These are phyloP conservation scores for Larix kaempferi DNA, from an alignment of 75 land plant species.

Conservation along the genomic window DNA sequence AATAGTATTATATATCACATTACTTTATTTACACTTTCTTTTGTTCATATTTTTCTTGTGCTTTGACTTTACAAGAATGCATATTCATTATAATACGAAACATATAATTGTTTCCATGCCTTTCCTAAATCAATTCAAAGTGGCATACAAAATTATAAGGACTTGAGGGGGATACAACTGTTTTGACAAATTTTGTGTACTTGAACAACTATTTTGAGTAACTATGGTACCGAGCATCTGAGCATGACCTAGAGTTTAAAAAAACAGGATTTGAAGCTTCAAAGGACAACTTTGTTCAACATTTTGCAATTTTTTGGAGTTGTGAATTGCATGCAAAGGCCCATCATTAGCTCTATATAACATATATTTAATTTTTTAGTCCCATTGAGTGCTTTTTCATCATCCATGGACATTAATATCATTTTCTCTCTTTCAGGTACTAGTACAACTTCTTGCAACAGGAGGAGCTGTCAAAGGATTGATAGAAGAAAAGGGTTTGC, in stretches of 20 bases:
- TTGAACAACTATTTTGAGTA: background rate
- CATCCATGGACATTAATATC: no score
- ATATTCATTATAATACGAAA: background rate
- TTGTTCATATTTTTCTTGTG: background rate
- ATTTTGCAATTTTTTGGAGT: background rate
- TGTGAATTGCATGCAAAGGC: background rate
- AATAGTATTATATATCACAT: background rate
- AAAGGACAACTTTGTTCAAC: background rate
- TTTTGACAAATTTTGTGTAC: background rate
- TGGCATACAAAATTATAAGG: background rate
- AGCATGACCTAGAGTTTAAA: no score
- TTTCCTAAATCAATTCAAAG: background rate
- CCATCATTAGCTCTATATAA: no score
- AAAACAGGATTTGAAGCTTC: background rate
- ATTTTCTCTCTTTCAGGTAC: constrained; percentile 45
- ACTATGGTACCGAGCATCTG: background rate
- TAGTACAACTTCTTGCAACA: constrained; percentile 78
- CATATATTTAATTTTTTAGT: background rate
- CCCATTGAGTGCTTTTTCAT: no score
- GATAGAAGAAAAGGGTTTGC: constrained; percentile 81
- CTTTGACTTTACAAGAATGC: background rate
- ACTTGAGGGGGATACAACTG: background rate
- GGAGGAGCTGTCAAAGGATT: constrained; percentile 87
- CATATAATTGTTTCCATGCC: background rate
- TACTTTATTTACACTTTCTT: background rate